phyloP scores from a whole-genome alignment of 2,329 filamentous ascomycete species.

The Aspergillus brasiliensis region DNA sequence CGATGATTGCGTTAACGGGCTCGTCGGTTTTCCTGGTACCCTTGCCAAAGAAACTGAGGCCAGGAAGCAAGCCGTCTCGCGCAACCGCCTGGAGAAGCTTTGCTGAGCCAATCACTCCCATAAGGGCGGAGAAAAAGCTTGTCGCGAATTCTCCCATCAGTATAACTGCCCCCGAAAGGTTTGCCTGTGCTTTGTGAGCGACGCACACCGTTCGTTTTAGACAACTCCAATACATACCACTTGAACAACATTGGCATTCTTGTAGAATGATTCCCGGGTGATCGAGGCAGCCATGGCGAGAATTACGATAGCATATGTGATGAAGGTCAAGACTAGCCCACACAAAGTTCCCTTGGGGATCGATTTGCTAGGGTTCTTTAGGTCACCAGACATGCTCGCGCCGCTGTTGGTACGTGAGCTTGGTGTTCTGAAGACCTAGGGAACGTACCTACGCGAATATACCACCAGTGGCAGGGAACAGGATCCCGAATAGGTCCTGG shows the following conservation, averaged over 20 bases:
- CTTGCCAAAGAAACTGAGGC: constrained; percentile 71
- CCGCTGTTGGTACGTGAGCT: constrained; percentile 56
- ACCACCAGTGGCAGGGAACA: constrained; percentile 72
- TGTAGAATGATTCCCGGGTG: constrained; percentile 71
- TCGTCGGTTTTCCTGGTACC: constrained; percentile 73
- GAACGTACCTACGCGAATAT: constrained; percentile 55
- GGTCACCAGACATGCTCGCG: constrained; percentile 86
- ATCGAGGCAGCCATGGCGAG: constrained; percentile 76
- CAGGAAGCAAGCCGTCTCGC: constrained; percentile 75
- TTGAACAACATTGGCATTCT: constrained; percentile 77
- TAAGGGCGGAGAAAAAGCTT: constrained; percentile 80
- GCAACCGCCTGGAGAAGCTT: constrained; percentile 84
- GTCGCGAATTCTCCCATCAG: constrained; percentile 81
- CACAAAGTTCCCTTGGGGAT: constrained; percentile 84
- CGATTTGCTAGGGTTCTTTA: constrained; percentile 78
- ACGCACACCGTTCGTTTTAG: neutral
- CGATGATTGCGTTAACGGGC: constrained; percentile 72
- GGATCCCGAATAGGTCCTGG: constrained; percentile 79
- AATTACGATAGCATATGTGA: constrained; percentile 75
- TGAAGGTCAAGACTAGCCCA: constrained; percentile 74
- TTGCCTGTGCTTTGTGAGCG: constrained; percentile 55
- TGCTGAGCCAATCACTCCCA: constrained; percentile 83
- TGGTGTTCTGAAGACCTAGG: constrained; percentile 52
- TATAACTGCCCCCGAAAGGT: constrained; percentile 71
- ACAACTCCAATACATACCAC: constrained; percentile 50